Percentiles rank a stretch among this genome's conserved stretches.
These are phyloP conservation scores for Xylariaceae sp. DNA, from an alignment of 2,329 filamentous ascomycete genomes.

Conservation along the genomic window DNA sequence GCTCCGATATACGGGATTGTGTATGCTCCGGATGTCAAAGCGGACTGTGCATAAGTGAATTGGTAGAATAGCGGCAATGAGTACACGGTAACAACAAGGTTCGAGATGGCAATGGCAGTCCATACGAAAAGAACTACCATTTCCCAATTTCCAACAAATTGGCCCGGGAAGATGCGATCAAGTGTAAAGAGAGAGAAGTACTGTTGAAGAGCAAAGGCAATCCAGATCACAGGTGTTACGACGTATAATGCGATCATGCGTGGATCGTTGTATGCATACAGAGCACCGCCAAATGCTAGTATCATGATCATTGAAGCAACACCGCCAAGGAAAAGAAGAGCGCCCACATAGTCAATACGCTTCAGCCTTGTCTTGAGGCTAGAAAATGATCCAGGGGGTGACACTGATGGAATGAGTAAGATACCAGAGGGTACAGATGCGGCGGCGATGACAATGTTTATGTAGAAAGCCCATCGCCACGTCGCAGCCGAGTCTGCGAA, in stretches of 20 bases:
- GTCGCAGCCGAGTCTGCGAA: background rate
- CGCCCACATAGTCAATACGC: constrained; percentile 4
- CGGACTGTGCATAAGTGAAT: constrained; percentile 6
- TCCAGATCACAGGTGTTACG: background rate
- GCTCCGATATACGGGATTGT: constrained; percentile 10
- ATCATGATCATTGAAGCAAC: constrained; percentile 1
- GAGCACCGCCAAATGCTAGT: constrained; percentile 5
- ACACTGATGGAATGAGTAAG: background rate
- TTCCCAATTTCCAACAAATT: constrained; percentile 5
- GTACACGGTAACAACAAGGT: constrained; percentile 5
- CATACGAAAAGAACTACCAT: constrained; percentile 12
- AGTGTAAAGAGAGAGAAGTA: constrained; percentile 8
- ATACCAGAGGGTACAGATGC: background rate
- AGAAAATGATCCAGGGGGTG: background rate
- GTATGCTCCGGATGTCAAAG: background rate
- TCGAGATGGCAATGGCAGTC: constrained; percentile 7
- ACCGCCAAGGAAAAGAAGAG: constrained; percentile 5
- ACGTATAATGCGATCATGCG: constrained; percentile 10
- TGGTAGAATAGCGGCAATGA: constrained; percentile 11
- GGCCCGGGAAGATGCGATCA: constrained; percentile 10
- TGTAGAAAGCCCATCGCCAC: constrained; percentile 1
- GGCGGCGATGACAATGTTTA: constrained; percentile 3
- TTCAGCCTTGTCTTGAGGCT: background rate
- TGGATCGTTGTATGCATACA: constrained; percentile 4
- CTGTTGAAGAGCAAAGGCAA: constrained; percentile 8